Percentiles rank a stretch among this genome's conserved stretches.
These are phyloP conservation scores for Coniochaeta sp. DNA, from an alignment of 2,329 filamentous ascomycete species.

Conservation along the genomic window DNA sequence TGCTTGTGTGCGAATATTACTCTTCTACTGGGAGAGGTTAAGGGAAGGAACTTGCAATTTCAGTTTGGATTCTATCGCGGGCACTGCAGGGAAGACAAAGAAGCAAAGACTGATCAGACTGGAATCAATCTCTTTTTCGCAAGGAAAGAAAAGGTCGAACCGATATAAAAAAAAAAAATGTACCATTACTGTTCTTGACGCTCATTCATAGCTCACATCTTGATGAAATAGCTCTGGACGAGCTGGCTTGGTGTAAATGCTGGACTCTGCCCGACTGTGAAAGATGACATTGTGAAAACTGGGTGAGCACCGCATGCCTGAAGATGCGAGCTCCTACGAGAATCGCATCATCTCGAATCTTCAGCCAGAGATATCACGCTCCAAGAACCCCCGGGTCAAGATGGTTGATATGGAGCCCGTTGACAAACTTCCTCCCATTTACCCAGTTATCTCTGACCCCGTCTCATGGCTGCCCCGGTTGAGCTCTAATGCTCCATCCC, in stretches of 20 bases:
- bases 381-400: background rate
- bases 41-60: background rate
- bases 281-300: background rate
- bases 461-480: background rate
- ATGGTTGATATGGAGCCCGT: background rate
- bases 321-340: background rate
- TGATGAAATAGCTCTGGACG: background rate
- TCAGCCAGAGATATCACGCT: background rate
- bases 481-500: background rate
- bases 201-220: conserved; percentile 1
- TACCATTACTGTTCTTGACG: conserved; percentile 2
- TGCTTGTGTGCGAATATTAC: background rate
- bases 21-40: background rate
- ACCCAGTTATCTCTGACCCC: background rate
- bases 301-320: background rate
- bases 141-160: background rate
- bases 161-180: background rate
- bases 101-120: conserved; percentile 1
- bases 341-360: background rate
- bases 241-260: background rate
- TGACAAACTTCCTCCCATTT: background rate
- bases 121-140: background rate
- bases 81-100: background rate
- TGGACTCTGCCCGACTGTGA: background rate
- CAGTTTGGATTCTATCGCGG: background rate